phyloP scores from a whole-genome alignment of 441 rosid genomes.

The Populus tomentosa region DNA sequence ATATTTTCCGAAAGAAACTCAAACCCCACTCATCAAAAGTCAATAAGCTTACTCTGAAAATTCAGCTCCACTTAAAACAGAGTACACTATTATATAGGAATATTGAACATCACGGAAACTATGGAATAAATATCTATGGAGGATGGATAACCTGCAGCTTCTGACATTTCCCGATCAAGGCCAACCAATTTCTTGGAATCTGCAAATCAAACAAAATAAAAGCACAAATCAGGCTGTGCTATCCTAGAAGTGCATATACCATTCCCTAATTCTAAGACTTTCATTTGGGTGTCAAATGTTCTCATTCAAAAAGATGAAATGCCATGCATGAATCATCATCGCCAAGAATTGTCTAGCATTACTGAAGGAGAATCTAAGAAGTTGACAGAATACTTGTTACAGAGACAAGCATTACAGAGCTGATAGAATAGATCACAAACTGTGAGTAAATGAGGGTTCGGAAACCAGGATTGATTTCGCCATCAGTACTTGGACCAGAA shows the following conservation, averaged over 20 bases:
- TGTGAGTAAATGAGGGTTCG: neutral
- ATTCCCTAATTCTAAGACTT: neutral
- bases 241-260: neutral
- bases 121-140: neutral
- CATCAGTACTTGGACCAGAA: neutral
- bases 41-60: neutral
- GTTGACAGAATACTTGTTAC: neutral
- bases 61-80: neutral
- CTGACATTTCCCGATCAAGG: neutral
- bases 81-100: too few relatives aligned
- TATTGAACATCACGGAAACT: neutral
- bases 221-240: neutral
- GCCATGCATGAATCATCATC: neutral
- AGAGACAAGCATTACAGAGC: neutral
- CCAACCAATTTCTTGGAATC: neutral
- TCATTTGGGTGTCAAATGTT: neutral
- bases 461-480: neutral
- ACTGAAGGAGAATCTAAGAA: neutral
- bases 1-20: neutral
- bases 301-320: neutral
- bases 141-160: neutral
- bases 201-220: slow-evolving; percentile 1
- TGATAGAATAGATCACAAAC: neutral
- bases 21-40: too few relatives aligned
- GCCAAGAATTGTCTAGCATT: neutral